These are phyloP conservation scores for Hibiscus trionum DNA, from an alignment of 345 rosid genomes.

Conservation along the genomic window DNA sequence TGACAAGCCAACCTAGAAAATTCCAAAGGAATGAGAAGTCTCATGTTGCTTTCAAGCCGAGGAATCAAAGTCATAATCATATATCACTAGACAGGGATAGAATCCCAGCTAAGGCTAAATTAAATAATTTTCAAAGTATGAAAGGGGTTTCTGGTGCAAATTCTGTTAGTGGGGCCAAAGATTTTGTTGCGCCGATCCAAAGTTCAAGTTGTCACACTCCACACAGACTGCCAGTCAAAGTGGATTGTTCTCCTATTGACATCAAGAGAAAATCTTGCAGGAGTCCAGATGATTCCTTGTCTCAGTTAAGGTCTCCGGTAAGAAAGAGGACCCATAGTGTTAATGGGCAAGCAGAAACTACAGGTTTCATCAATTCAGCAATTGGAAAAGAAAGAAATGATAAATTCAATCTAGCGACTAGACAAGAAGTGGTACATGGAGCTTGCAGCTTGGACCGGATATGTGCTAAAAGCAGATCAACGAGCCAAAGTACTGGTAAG, in stretches of 20 bases:
- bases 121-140: slow-evolving; percentile 29
- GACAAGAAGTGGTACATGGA: slow-evolving; percentile 16
- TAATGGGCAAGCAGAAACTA: slow-evolving; percentile 33
- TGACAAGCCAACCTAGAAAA: slow-evolving; percentile 24
- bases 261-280: slow-evolving; percentile 29
- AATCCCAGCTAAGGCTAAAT: slow-evolving; percentile 30
- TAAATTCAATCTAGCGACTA: slow-evolving; percentile 8
- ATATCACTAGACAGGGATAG: slow-evolving; percentile 27
- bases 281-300: slow-evolving; percentile 33
- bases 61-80: slow-evolving; percentile 25
- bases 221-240: slow-evolving; percentile 28
- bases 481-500: slow-evolving; percentile 20
- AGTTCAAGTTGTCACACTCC: slow-evolving; percentile 38
- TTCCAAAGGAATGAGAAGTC: slow-evolving; percentile 36
- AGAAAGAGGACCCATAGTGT: slow-evolving; percentile 47
- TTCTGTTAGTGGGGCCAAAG: slow-evolving; percentile 36
- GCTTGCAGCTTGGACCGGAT: slow-evolving; percentile 4
- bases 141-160: slow-evolving; percentile 34
- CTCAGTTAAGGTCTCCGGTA: slow-evolving; percentile 33
- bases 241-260: slow-evolving; percentile 22
- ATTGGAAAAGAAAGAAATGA: slow-evolving; percentile 25
- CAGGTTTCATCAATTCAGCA: slow-evolving; percentile 26
- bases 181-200: slow-evolving; percentile 54
- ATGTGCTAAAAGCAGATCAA: slow-evolving; percentile 15
- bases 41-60: slow-evolving; percentile 17